Conservation (phyloP, 306 rosid genomes). For the Vigna unguiculata region DNA sequence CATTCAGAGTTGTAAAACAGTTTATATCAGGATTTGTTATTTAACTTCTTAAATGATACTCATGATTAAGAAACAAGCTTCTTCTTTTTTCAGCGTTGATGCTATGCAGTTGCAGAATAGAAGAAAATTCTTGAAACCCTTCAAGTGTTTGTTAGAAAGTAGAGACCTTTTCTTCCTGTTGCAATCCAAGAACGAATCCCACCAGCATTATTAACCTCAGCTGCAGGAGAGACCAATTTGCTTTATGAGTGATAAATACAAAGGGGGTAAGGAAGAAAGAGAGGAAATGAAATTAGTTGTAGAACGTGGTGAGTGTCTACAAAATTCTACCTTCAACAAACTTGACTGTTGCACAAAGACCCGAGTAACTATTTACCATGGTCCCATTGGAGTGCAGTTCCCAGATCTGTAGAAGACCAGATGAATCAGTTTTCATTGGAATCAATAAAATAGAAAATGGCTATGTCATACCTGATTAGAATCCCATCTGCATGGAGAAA, state of each 20-base stretch:
- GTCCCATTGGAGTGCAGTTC: slow-evolving; percentile 74
- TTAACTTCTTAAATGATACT: not conserved
- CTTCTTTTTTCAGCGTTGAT: not conserved
- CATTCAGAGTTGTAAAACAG: not conserved
- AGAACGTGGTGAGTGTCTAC: not conserved
- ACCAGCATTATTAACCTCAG: slow-evolving; percentile 36
- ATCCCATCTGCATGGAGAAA: slow-evolving; percentile 73
- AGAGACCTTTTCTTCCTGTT: slow-evolving; percentile 69
- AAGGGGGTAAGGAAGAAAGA: not conserved
- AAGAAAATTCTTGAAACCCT: not conserved
- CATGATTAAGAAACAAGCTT: slow-evolving; percentile 15
- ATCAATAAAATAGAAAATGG: slow-evolving; percentile 18
- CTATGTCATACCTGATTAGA: slow-evolving; percentile 77
- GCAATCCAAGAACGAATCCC: slow-evolving; percentile 92
- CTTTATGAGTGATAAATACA: slow-evolving; percentile 27
- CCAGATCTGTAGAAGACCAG: slow-evolving; percentile 68
- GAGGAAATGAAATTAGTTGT: not conserved
- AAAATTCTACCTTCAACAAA: slow-evolving; percentile 56
- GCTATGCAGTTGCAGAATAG: slow-evolving; percentile 7
- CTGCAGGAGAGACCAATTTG: slow-evolving; percentile 58
- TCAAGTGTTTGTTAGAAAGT: not conserved
- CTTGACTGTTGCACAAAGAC: slow-evolving; percentile 76
- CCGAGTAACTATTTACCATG: slow-evolving; percentile 74
- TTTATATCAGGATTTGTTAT: not conserved
- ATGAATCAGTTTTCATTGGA: slow-evolving; percentile 46